Conservation (phyloP, 1,139 yeast species). For the Hansenula lynferdii region DNA sequence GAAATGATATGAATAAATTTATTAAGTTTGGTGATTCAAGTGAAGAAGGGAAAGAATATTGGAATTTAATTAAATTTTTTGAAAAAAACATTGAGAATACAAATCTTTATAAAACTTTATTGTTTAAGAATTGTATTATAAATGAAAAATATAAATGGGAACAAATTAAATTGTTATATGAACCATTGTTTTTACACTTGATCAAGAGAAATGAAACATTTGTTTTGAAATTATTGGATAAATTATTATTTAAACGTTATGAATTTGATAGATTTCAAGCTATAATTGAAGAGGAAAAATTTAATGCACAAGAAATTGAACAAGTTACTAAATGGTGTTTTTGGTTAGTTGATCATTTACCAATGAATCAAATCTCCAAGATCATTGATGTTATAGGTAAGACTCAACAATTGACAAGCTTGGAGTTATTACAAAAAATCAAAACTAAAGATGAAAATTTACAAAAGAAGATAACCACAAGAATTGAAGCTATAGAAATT, state of each 20-base stretch:
- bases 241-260: constrained; percentile 10
- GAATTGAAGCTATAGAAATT: not conserved
- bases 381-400: constrained; percentile 12
- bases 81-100: constrained; percentile 3
- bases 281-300: constrained; percentile 9
- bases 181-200: constrained; percentile 24
- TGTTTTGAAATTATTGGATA: constrained; percentile 18
- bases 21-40: constrained; percentile 37
- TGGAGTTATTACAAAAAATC: constrained; percentile 5
- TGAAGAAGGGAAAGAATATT: constrained; percentile 35
- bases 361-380: constrained; percentile 1
- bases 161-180: constrained; percentile 24
- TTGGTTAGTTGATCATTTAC: constrained; percentile 10
- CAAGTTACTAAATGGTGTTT: constrained; percentile 10
- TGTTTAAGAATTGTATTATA: constrained; percentile 7
- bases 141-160: constrained; percentile 15
- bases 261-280: constrained; percentile 10
- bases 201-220: constrained; percentile 4
- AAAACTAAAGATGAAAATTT: not conserved
- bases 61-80: constrained; percentile 33
- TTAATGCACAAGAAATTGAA: constrained; percentile 5
- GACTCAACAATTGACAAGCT: constrained; percentile 5
- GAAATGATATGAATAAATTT: constrained; percentile 36
- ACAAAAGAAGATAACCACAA: not conserved
- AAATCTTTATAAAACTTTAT: constrained; percentile 5